Evolutionary conservation across 2,329 filamentous ascomycete genomes (phyloP).

Genomic region (Colletotrichum sp.): DNA sequence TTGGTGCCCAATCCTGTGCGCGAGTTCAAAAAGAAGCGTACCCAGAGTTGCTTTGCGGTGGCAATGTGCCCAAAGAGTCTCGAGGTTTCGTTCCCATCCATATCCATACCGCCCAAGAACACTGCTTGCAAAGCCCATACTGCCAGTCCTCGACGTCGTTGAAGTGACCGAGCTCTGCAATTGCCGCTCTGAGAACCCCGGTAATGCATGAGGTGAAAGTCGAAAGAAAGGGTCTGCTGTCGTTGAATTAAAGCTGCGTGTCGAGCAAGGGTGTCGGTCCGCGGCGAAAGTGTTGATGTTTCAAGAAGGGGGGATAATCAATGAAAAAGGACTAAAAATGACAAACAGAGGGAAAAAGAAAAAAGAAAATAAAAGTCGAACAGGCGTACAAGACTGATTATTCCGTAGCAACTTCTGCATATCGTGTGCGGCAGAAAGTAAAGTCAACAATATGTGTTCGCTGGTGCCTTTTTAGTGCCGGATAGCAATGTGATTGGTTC

Average conservation of each 20-base stretch:
- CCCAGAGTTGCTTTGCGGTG: background rate
- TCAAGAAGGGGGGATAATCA: background rate
- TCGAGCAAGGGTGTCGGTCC: background rate
- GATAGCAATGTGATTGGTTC: background rate
- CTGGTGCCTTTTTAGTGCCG: background rate
- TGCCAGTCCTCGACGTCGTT: background rate
- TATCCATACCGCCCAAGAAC: background rate
- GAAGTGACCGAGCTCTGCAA: background rate
- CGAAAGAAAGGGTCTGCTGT: background rate
- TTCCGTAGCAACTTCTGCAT: constrained; percentile 17
- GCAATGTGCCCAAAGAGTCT: background rate
- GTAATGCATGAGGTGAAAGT: background rate
- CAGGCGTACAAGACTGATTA: constrained; percentile 4
- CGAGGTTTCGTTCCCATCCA: background rate
- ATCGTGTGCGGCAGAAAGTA: constrained; percentile 6
- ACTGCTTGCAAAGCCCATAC: background rate
- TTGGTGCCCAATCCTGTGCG: background rate
- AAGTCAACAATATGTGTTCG: constrained; percentile 12
- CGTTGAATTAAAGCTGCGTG: background rate
- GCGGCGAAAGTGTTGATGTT: background rate
- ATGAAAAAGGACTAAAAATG: background rate
- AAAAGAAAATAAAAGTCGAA: constrained; percentile 16
- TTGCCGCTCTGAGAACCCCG: background rate
- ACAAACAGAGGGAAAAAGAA: constrained; percentile 5
- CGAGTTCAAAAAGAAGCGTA: background rate